Conservation (phyloP, 2,329 filamentous ascomycete species). For the Acephala macrosclerotiorum region DNA sequence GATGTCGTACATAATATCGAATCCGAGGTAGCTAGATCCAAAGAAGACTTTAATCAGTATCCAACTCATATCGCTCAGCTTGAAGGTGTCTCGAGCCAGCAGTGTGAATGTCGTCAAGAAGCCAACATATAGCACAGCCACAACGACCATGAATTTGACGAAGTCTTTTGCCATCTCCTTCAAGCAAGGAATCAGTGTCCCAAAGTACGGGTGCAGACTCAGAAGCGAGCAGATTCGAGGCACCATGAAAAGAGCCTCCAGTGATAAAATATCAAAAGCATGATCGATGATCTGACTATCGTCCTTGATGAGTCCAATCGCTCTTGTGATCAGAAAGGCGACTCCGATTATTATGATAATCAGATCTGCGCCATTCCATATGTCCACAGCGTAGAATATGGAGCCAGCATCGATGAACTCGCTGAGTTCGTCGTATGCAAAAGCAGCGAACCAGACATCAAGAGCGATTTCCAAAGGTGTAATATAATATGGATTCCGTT, state of each 20-base stretch:
- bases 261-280: slow-evolving; percentile 86
- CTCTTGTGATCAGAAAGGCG: slow-evolving; percentile 75
- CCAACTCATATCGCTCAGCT: slow-evolving; percentile 73
- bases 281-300: slow-evolving; percentile 73
- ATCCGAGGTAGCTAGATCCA: slow-evolving; percentile 77
- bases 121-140: slow-evolving; percentile 82
- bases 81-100: slow-evolving; percentile 74
- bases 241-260: slow-evolving; percentile 90
- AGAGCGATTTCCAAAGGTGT: slow-evolving; percentile 75
- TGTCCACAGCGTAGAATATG: slow-evolving; percentile 83
- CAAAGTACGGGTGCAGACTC: slow-evolving; percentile 89
- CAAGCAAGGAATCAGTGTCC: slow-evolving; percentile 85
- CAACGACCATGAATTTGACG: slow-evolving; percentile 80
- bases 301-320: slow-evolving; percentile 68
- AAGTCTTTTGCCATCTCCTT: slow-evolving; percentile 96
- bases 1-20: slow-evolving; percentile 66
- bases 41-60: slow-evolving; percentile 84
- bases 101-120: slow-evolving; percentile 89
- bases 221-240: slow-evolving; percentile 88
- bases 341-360: slow-evolving; percentile 77
- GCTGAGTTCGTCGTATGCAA: slow-evolving; percentile 86
- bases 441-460: slow-evolving; percentile 87
- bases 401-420: slow-evolving; percentile 88
- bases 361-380: slow-evolving; percentile 80
- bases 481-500: slow-evolving; percentile 69